phyloP scores from a whole-genome alignment of 2,329 filamentous ascomycete genomes.

The Aspergillus spinulosporus region DNA sequence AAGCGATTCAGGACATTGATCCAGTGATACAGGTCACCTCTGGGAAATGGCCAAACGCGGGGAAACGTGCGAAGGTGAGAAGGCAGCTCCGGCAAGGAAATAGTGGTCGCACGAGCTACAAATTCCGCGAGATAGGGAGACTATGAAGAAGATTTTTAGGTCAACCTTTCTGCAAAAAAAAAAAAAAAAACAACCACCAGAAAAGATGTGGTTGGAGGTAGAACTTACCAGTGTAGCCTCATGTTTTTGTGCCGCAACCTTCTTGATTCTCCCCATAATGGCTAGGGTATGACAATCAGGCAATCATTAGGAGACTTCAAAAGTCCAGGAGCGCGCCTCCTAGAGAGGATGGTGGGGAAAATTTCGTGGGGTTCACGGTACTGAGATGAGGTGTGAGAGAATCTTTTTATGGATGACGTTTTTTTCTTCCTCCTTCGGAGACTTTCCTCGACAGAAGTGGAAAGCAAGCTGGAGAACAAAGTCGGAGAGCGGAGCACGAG shows the following conservation, averaged over 20 bases:
- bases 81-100: conserved; percentile 73
- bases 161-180: background rate
- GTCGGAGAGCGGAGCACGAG: background rate
- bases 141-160: conserved; percentile 50
- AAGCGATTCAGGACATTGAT: conserved; percentile 92
- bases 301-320: conserved; percentile 42
- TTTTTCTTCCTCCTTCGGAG: conserved; percentile 28
- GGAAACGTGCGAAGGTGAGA: conserved; percentile 77
- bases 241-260: conserved; percentile 53
- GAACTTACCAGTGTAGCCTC: conserved; percentile 52
- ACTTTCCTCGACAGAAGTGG: conserved; percentile 28
- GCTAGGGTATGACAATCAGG: conserved; percentile 32
- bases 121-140: conserved; percentile 86
- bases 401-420: conserved; percentile 39
- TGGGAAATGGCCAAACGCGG: conserved; percentile 87
- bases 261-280: conserved; percentile 56
- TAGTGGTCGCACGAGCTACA: conserved; percentile 64
- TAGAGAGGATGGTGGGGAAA: conserved; percentile 26
- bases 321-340: conserved; percentile 30
- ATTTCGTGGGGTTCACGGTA: conserved; percentile 31
- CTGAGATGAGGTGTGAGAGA: conserved; percentile 33
- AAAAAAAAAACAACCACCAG: background rate
- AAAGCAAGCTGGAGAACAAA: conserved; percentile 17
- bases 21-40: conserved; percentile 98
- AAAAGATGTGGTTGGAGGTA: conserved; percentile 6